Evolutionary conservation across 2,329 filamentous ascomycete species (phyloP).

Genomic region (Coniosporium tulheliwenetii): DNA sequence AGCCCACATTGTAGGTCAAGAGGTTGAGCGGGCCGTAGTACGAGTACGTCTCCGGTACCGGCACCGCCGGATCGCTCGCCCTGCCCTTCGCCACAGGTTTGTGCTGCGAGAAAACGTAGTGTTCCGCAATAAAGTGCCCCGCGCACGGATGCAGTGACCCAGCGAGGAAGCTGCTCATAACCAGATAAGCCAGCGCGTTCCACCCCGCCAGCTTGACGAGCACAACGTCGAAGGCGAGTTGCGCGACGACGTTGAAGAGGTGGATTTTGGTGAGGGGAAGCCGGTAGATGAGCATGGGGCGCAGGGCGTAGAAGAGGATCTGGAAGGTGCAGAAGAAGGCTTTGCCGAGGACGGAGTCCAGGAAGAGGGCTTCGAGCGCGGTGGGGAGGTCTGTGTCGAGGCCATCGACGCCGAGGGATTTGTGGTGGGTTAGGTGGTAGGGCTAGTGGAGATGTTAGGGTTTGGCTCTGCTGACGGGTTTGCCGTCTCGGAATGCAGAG

Average conservation of each 20-base stretch:
- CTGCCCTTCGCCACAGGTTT: slow-evolving; percentile 32
- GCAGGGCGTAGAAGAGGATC: slow-evolving; percentile 94
- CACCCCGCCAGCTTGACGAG: slow-evolving; percentile 46
- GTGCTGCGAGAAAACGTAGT: slow-evolving; percentile 39
- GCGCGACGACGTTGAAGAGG: slow-evolving; percentile 61
- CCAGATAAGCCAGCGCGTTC: slow-evolving; percentile 62
- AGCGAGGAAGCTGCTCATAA: slow-evolving; percentile 83
- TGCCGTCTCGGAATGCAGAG: slow-evolving; percentile 7
- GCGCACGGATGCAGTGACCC: slow-evolving; percentile 88
- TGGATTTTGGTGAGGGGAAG: slow-evolving; percentile 79
- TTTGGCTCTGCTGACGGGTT: neutral
- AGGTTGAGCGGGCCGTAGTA: slow-evolving; percentile 92
- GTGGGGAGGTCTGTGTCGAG: slow-evolving; percentile 94
- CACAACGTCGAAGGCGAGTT: slow-evolving; percentile 61
- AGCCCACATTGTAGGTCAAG: slow-evolving; percentile 89
- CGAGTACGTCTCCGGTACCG: slow-evolving; percentile 82
- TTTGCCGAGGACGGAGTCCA: slow-evolving; percentile 91
- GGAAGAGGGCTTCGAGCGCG: slow-evolving; percentile 74
- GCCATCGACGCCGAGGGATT: slow-evolving; percentile 90
- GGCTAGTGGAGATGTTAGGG: slow-evolving; percentile 36
- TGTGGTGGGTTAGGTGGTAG: slow-evolving; percentile 97
- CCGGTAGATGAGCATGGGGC: slow-evolving; percentile 86
- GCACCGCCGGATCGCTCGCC: slow-evolving; percentile 4
- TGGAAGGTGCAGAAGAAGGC: slow-evolving; percentile 99
- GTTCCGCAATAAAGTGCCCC: slow-evolving; percentile 96